Evolutionary conservation across 805 yeast genomes (phyloP).

Genomic region (Barnettozyma sucrosica): DNA sequence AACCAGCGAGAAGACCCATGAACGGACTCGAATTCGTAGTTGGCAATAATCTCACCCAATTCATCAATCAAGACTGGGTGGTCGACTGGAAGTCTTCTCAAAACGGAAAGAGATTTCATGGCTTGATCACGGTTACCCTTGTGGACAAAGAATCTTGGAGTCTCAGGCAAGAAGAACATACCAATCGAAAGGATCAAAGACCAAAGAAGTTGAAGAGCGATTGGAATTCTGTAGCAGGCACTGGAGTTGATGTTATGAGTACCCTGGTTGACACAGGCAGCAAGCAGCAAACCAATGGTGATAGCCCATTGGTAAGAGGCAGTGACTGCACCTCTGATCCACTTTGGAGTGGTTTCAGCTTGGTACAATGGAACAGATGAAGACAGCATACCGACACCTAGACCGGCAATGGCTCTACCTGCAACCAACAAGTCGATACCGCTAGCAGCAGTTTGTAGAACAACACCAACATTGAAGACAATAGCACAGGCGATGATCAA

Average conservation of each 20-base stretch:
- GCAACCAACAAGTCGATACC: conserved; percentile 46
- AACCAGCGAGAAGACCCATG: conserved; percentile 24
- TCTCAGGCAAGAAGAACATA: conserved; percentile 64
- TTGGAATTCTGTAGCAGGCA: conserved; percentile 70
- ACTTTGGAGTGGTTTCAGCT: conserved; percentile 74
- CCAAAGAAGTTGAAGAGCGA: conserved; percentile 68
- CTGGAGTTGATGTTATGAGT: conserved; percentile 46
- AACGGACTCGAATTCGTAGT: conserved; percentile 39
- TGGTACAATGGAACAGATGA: conserved; percentile 72
- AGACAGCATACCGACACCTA: conserved; percentile 69
- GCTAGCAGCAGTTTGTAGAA: conserved; percentile 42
- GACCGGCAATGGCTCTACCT: conserved; percentile 66
- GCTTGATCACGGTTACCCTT: conserved; percentile 53
- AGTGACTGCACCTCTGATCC: conserved; percentile 74
- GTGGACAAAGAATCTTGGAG: conserved; percentile 66
- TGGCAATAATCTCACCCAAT: conserved; percentile 43
- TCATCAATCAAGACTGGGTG: conserved; percentile 41
- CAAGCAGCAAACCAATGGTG: conserved; percentile 68
- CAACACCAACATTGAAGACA: conserved; percentile 48
- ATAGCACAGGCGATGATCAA: conserved; percentile 37
- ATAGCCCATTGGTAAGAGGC: conserved; percentile 69
- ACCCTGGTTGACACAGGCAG: conserved; percentile 66
- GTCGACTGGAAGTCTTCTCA: conserved; percentile 44
- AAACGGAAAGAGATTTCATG: conserved; percentile 43
- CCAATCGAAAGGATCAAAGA: conserved; percentile 55